Conservation (phyloP, 257 asterid species). For the Anisodus tanguticus region DNA sequence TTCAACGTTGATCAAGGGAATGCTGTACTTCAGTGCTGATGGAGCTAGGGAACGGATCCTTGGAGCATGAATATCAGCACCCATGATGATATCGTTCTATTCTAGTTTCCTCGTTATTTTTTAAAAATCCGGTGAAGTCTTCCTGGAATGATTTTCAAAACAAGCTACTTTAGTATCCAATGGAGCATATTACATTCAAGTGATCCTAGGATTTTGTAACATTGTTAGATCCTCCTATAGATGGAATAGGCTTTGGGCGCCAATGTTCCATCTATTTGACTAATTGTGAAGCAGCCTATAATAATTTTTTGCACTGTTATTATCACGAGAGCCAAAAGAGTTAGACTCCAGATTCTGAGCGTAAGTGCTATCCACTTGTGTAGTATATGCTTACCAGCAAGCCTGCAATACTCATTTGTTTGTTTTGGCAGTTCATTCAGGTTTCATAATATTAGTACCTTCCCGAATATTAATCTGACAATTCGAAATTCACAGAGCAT, state of each 20-base stretch:
- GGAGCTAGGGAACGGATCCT: not conserved
- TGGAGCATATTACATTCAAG: constrained; percentile 14
- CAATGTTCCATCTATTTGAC: not conserved
- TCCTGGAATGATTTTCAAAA: not conserved
- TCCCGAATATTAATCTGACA: not conserved
- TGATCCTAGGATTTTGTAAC: not conserved
- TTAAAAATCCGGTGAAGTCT: not conserved
- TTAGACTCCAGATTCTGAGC: not conserved
- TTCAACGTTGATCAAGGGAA: not conserved
- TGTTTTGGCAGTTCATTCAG: not conserved
- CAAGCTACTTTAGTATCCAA: not conserved
- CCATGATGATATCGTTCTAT: not conserved
- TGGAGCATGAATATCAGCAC: not conserved
- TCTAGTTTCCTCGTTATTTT: not conserved
- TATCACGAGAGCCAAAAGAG: not conserved
- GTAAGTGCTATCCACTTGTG: not conserved
- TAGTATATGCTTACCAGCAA: constrained; percentile 1
- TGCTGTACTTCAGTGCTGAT: not conserved
- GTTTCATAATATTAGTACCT: not conserved
- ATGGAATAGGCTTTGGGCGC: not conserved
- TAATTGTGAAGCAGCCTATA: not conserved
- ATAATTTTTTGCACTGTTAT: not conserved
- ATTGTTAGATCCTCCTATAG: not conserved
- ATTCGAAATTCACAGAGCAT: constrained; percentile 53
- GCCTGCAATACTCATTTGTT: constrained; percentile 4